phyloP scores from a whole-genome alignment of 768 basidiomycete genomes.

The Russula compacta region DNA sequence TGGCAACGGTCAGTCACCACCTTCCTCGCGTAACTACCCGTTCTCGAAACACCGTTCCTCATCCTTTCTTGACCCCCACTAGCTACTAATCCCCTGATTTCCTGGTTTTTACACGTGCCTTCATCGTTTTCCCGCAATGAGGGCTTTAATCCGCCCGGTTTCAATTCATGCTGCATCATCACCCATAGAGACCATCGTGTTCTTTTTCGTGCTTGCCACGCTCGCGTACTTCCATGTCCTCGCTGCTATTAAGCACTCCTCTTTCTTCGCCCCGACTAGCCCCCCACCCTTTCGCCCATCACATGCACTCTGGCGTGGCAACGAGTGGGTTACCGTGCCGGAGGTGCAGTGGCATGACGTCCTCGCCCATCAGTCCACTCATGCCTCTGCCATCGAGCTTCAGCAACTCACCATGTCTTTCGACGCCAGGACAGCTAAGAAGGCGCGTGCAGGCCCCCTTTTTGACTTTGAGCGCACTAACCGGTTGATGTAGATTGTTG shows the following conservation, averaged over 20 bases:
- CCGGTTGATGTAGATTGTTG: slow-evolving; percentile 1
- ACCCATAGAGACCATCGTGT: slow-evolving; percentile 86
- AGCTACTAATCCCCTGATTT: slow-evolving; percentile 7
- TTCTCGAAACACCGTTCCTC: neutral
- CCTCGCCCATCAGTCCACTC: slow-evolving; percentile 24
- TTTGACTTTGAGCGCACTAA: neutral
- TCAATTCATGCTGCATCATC: slow-evolving; percentile 64
- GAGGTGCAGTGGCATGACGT: slow-evolving; percentile 43
- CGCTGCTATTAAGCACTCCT: slow-evolving; percentile 79
- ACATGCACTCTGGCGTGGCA: slow-evolving; percentile 43
- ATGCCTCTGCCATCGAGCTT: slow-evolving; percentile 44
- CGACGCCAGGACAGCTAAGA: slow-evolving; percentile 32
- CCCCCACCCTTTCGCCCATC: slow-evolving; percentile 44
- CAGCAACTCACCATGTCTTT: slow-evolving; percentile 65
- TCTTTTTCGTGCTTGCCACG: slow-evolving; percentile 81
- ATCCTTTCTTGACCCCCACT: neutral
- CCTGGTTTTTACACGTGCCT: neutral
- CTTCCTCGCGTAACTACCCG: neutral
- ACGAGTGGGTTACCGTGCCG: slow-evolving; percentile 55
- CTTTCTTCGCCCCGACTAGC: slow-evolving; percentile 56
- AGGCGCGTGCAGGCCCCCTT: slow-evolving; percentile 22
- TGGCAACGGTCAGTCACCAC: too few relatives aligned
- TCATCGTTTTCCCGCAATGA: slow-evolving; percentile 32
- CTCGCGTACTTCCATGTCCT: slow-evolving; percentile 94
- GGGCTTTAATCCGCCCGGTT: slow-evolving; percentile 55